Percentiles rank a stretch among this genome's conserved stretches.
Conservation (phyloP, 331 rosid genomes). For the Cucumis variabilis region DNA sequence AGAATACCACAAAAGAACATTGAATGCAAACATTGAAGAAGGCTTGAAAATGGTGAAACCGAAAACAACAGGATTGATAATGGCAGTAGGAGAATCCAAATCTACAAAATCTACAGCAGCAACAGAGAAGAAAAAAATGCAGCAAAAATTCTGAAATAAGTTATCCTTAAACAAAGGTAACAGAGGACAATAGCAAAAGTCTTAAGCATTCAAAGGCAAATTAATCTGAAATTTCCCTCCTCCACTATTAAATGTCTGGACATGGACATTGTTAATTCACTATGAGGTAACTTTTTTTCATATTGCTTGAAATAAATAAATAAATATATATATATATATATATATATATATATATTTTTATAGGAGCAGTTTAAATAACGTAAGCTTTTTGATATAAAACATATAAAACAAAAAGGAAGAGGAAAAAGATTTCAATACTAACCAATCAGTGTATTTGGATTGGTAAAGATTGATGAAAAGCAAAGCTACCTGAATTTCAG, state of each 20-base stretch:
- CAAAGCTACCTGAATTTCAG: conserved; percentile 63
- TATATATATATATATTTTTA: no score
- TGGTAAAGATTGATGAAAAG: neutral
- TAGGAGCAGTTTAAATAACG: conserved; percentile 24
- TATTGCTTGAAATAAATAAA: neutral
- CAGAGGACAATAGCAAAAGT: conserved; percentile 51
- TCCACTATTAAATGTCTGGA: conserved; percentile 86
- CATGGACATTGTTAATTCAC: conserved; percentile 52
- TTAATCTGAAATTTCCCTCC: conserved; percentile 53
- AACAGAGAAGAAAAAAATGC: neutral
- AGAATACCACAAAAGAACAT: no score
- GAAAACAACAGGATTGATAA: neutral
- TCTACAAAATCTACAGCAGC: neutral
- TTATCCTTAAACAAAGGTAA: conserved; percentile 30
- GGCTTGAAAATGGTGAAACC: no score
- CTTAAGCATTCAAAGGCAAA: conserved; percentile 69
- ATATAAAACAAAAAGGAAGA: conserved; percentile 6
- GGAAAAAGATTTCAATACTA: neutral
- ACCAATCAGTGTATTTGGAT: neutral
- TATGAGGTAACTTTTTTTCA: conserved; percentile 33
- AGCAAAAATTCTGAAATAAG: conserved; percentile 19
- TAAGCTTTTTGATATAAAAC: neutral
- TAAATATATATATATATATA: no score
- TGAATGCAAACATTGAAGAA: no score
- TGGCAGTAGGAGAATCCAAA: neutral